phyloP scores from a whole-genome alignment of 805 yeast species.

The Cyberlindnera sargentensis region DNA sequence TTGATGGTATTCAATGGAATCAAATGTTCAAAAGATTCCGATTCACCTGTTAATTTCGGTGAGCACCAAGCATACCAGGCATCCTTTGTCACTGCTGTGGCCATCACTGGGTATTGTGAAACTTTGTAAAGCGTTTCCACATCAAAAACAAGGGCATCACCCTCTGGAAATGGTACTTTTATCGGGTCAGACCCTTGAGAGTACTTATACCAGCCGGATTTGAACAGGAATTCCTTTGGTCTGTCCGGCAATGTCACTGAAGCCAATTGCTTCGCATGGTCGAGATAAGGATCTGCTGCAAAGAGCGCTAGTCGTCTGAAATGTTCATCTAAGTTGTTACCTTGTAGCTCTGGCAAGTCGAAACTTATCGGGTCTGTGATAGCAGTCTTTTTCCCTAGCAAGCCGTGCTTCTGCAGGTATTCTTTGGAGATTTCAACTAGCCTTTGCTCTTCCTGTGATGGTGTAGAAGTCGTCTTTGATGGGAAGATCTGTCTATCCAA shows the following conservation, averaged over 20 bases:
- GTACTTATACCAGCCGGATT: constrained; percentile 82
- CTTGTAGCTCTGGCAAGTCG: constrained; percentile 66
- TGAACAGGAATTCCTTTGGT: constrained; percentile 49
- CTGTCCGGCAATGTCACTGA: constrained; percentile 27
- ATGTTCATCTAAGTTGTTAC: constrained; percentile 74
- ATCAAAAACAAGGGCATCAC: constrained; percentile 74
- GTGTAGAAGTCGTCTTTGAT: constrained; percentile 18
- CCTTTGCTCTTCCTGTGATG: constrained; percentile 22
- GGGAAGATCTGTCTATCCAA: constrained; percentile 55
- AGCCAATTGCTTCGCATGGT: constrained; percentile 41
- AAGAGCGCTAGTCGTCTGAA: constrained; percentile 62
- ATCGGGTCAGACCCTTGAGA: constrained; percentile 43
- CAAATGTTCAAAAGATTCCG: constrained; percentile 45
- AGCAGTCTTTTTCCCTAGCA: constrained; percentile 71
- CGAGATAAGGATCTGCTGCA: constrained; percentile 53
- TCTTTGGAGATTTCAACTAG: constrained; percentile 48
- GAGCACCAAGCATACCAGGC: constrained; percentile 98
- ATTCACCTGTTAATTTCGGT: constrained; percentile 62
- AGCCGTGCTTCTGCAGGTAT: constrained; percentile 53
- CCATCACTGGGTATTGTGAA: constrained; percentile 70
- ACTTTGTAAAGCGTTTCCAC: constrained; percentile 79
- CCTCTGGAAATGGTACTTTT: constrained; percentile 61
- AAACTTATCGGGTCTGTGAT: constrained; percentile 52
- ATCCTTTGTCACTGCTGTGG: constrained; percentile 63
- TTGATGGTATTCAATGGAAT: constrained; percentile 60